Evolutionary conservation across 768 basidiomycete genomes (phyloP).

Genomic region (Mrakia gelida): DNA sequence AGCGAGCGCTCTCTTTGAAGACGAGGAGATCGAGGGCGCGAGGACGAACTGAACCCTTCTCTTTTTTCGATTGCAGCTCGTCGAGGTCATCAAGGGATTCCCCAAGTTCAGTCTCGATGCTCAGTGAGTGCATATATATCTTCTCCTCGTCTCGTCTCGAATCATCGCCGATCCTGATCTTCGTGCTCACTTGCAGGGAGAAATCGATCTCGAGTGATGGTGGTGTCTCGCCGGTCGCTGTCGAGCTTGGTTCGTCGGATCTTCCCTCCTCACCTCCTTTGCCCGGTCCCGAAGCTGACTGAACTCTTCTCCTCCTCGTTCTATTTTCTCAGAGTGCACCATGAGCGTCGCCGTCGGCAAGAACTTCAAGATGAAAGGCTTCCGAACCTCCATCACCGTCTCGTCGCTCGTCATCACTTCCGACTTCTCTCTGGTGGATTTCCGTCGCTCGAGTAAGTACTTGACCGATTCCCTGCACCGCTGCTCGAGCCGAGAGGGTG

Average conservation of each 20-base stretch:
- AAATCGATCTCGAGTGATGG: not conserved
- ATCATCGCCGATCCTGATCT: not conserved
- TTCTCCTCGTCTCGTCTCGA: not conserved
- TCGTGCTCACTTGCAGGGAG: not conserved
- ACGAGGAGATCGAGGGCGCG: not conserved
- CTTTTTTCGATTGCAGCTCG: not conserved
- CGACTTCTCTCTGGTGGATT: constrained; percentile 21
- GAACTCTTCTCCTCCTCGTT: not conserved
- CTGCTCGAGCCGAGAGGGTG: too few relatives aligned
- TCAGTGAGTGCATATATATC: not conserved
- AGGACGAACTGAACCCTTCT: not conserved
- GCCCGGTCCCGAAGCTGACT: not conserved
- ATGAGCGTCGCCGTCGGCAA: constrained; percentile 13
- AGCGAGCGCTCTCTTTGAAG: not conserved
- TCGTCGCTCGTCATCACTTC: constrained; percentile 26
- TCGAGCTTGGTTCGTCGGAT: constrained; percentile 11
- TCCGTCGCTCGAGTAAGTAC: not conserved
- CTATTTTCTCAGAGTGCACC: constrained; percentile 5
- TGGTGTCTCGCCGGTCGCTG: constrained; percentile 15
- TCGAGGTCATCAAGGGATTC: constrained; percentile 27
- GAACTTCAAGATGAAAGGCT: constrained; percentile 28
- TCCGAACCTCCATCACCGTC: not conserved
- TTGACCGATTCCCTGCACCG: too few relatives aligned
- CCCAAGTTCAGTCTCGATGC: constrained; percentile 25
- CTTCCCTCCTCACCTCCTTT: not conserved